Evolutionary conservation across 495 filamentous ascomycete genomes (phyloP).

Genomic region (Apodospora peruviana): DNA sequence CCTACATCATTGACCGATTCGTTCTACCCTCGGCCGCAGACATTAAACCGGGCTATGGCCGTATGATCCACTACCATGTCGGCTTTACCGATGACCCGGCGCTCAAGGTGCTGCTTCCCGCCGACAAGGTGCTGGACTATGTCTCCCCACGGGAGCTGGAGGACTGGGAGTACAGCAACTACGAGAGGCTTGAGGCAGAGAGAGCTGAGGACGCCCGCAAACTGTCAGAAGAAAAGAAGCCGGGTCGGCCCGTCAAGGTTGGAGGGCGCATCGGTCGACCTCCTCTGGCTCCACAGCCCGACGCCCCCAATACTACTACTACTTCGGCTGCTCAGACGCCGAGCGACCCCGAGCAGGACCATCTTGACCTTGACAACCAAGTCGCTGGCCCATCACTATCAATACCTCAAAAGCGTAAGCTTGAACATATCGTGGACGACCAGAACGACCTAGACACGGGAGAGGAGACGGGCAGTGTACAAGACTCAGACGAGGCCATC

Average conservation of each 20-base stretch:
- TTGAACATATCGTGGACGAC: conserved; percentile 3
- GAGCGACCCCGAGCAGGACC: conserved; percentile 6
- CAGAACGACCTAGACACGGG: conserved; percentile 5
- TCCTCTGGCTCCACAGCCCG: conserved; percentile 1
- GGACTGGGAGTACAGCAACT: conserved; percentile 34
- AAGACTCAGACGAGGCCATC: conserved; percentile 17
- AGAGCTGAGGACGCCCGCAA: conserved; percentile 2
- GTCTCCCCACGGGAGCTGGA: conserved; percentile 40
- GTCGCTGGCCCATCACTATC: conserved; percentile 26
- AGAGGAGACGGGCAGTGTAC: conserved; percentile 4
- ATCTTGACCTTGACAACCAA: conserved; percentile 12
- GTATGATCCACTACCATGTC: conserved; percentile 36
- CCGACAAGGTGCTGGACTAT: conserved; percentile 36
- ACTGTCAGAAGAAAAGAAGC: conserved; percentile 2
- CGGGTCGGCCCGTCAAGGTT: not conserved
- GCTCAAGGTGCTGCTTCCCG: conserved; percentile 30
- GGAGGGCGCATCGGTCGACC: conserved; percentile 7
- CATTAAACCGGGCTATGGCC: conserved; percentile 17
- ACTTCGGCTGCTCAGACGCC: not conserved
- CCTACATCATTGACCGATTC: conserved; percentile 41
- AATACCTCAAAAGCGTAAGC: conserved; percentile 25
- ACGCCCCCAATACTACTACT: not conserved
- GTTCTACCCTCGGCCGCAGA: conserved; percentile 26
- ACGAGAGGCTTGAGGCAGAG: conserved; percentile 26
- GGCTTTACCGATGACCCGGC: conserved; percentile 39